Evolutionary conservation across 2,329 filamentous ascomycete genomes (phyloP), one percentile per base, ranked within the genome.

Genomic region (Sporothrix inflata): DNA sequence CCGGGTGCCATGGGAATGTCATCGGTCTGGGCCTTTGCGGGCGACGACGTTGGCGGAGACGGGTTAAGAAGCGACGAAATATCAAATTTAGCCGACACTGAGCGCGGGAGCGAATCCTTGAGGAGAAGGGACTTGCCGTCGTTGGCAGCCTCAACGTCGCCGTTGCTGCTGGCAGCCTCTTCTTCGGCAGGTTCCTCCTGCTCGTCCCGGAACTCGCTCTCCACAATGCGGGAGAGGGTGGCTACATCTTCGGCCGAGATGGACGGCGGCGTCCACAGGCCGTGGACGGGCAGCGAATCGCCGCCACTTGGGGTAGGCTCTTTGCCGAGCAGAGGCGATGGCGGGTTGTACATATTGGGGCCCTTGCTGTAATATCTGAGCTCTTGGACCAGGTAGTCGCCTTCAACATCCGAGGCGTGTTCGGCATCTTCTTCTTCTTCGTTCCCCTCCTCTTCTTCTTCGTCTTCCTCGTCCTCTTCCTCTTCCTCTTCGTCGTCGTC

Each of bases 1-100:
- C 21, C 12, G 6, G 53, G 53, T n/a, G 27, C 53, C 53, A 27
- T 34, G 5, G 16, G 27, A 7, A 34, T 57, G 19, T 1, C 27
- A 16, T 34, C 19, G 27, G 53, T 34, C 3, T 38, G 55, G 16
- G n/a, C 16, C 38, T 65, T 65, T 5, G 21, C 38, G 8, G 55
- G 72, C 21, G 49, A 73, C 30, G 61, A 69, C 1, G 65, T 57
- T 12, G 55, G 71, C 11, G 67, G 72, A 0, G 74, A 71, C 1
- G 75, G 75, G 67, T 76, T 76, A 9, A 76, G 75, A 8, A 76
- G 74, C 1, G 75, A 73, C 3, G 72, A 72, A 6, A 76, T 76
- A 30, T 76, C 73, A 12, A 49, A 67, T 51, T 74, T 74, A 9
- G 70, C 72, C 3, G 70, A 55, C 38, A 16, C 27, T 0, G 49